A percentile compares a stretch with the other conserved stretches of the same genome.
Conservation (phyloP, 2,329 filamentous ascomycete genomes). For the Orbilia blumenaviensis region DNA sequence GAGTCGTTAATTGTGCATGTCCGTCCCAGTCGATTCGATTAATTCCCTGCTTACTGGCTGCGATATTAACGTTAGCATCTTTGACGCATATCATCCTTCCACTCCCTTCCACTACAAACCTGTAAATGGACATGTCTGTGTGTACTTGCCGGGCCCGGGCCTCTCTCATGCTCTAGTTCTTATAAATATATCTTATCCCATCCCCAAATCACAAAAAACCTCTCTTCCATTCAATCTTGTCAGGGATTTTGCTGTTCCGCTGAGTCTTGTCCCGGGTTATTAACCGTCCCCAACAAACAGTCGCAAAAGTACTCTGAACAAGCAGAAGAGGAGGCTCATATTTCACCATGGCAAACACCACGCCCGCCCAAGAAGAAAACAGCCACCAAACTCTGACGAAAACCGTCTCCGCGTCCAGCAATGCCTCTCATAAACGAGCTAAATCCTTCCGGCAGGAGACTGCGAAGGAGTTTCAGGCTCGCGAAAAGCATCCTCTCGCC, state of each 20-base stretch:
- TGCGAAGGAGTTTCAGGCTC: slow-evolving; percentile 49
- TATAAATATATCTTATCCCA: background rate
- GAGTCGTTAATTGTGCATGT: background rate
- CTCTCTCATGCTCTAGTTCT: too few species aligned
- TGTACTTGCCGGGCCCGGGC: background rate
- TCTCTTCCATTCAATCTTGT: background rate
- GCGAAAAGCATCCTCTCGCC: slow-evolving; percentile 44
- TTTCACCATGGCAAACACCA: slow-evolving; percentile 46
- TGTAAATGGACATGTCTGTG: too few species aligned
- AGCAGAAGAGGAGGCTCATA: background rate
- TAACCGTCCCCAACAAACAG: slow-evolving; percentile 10
- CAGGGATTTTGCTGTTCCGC: background rate
- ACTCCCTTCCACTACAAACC: slow-evolving; percentile 5
- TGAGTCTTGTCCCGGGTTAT: slow-evolving; percentile 13
- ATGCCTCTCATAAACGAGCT: slow-evolving; percentile 45
- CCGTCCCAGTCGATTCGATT: too few species aligned
- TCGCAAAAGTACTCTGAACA: background rate
- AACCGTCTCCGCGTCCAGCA: slow-evolving; percentile 40
- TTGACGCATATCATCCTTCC: background rate
- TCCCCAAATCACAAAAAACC: background rate
- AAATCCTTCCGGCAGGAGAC: slow-evolving; percentile 49
- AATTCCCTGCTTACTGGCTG: background rate
- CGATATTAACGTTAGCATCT: background rate
- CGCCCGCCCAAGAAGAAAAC: slow-evolving; percentile 35
- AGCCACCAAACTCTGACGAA: slow-evolving; percentile 44